Percentiles rank a stretch among this genome's conserved stretches.
phyloP scores from a whole-genome alignment of 2,329 filamentous ascomycete genomes.

The Parastagonospora avenae region DNA sequence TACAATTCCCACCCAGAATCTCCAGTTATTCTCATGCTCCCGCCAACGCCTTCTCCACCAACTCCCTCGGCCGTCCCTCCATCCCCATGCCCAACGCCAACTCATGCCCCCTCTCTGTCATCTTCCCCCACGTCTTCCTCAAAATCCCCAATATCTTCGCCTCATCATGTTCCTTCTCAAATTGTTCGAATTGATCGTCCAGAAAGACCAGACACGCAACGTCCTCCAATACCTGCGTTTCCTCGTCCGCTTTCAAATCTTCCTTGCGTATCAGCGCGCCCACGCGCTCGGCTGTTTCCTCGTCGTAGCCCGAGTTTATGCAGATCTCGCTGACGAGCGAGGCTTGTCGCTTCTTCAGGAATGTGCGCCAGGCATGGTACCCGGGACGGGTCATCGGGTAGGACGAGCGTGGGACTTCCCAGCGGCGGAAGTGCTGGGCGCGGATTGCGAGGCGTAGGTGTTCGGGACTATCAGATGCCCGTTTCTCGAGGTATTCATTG shows the following conservation, averaged over 20 bases:
- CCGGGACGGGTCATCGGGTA: conserved; percentile 77
- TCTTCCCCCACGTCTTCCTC: conserved; percentile 50
- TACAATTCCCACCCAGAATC: neutral
- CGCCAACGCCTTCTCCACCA: conserved; percentile 41
- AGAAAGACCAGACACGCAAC: conserved; percentile 86
- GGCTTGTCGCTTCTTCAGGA: conserved; percentile 74
- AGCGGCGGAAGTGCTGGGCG: conserved; percentile 84
- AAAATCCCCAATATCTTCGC: conserved; percentile 69
- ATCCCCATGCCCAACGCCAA: conserved; percentile 44
- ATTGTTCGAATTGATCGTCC: conserved; percentile 83
- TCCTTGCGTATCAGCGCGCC: conserved; percentile 80
- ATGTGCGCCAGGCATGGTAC: conserved; percentile 80
- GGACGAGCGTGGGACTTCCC: conserved; percentile 76
- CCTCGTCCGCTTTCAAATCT: conserved; percentile 66
- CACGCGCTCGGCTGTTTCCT: conserved; percentile 64
- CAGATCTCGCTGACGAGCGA: conserved; percentile 63
- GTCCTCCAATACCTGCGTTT: conserved; percentile 80
- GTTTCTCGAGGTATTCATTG: conserved; percentile 71
- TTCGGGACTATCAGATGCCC: conserved; percentile 66
- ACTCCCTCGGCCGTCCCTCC: conserved; percentile 32
- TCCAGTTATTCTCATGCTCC: conserved; percentile 12
- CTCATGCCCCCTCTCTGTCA: conserved; percentile 42
- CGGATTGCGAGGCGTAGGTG: conserved; percentile 76
- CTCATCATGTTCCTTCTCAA: conserved; percentile 75
- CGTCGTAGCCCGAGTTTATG: conserved; percentile 54